phyloP scores from a whole-genome alignment of 495 filamentous ascomycete species.

The Elasticomyces elasticus region DNA sequence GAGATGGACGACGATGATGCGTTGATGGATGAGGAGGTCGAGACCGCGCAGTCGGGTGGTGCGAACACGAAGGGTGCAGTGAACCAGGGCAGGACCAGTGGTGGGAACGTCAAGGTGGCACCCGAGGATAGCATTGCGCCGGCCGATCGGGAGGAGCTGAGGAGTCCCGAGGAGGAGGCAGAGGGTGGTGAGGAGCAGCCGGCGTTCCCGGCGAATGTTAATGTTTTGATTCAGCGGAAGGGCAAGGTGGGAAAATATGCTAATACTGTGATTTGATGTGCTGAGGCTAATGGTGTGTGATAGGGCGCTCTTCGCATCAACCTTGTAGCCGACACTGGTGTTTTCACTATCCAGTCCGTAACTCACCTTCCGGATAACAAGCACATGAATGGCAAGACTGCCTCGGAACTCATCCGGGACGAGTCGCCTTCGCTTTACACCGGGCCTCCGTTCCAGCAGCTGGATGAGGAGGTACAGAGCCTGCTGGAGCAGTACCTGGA shows the following conservation, averaged over 20 bases:
- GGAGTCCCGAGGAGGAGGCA: slow-evolving; percentile 31
- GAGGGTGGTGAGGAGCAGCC: slow-evolving; percentile 5
- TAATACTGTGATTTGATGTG: too few relatives aligned
- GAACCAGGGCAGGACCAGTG: slow-evolving; percentile 40
- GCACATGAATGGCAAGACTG: slow-evolving; percentile 54
- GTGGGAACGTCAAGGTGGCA: slow-evolving; percentile 43
- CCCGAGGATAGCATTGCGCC: slow-evolving; percentile 50
- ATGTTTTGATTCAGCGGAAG: slow-evolving; percentile 77
- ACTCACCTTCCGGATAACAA: slow-evolving; percentile 71
- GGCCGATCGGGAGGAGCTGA: slow-evolving; percentile 45
- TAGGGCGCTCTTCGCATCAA: slow-evolving; percentile 75
- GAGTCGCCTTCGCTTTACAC: slow-evolving; percentile 50
- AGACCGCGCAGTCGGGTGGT: slow-evolving; percentile 38
- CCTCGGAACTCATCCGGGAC: slow-evolving; percentile 38
- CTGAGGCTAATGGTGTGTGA: not conserved
- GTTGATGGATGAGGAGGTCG: slow-evolving; percentile 31
- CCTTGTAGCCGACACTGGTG: slow-evolving; percentile 74
- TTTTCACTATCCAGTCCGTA: slow-evolving; percentile 82
- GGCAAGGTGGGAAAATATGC: slow-evolving; percentile 33
- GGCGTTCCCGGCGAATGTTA: slow-evolving; percentile 74
- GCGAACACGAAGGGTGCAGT: slow-evolving; percentile 45
- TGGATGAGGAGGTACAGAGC: slow-evolving; percentile 91
- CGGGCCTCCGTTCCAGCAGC: slow-evolving; percentile 83
- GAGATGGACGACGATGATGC: slow-evolving; percentile 34
- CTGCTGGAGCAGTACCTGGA: slow-evolving; percentile 89